Evolutionary conservation across 2,329 filamentous ascomycete species (phyloP).

Genomic region (Calonectria naviculata): DNA sequence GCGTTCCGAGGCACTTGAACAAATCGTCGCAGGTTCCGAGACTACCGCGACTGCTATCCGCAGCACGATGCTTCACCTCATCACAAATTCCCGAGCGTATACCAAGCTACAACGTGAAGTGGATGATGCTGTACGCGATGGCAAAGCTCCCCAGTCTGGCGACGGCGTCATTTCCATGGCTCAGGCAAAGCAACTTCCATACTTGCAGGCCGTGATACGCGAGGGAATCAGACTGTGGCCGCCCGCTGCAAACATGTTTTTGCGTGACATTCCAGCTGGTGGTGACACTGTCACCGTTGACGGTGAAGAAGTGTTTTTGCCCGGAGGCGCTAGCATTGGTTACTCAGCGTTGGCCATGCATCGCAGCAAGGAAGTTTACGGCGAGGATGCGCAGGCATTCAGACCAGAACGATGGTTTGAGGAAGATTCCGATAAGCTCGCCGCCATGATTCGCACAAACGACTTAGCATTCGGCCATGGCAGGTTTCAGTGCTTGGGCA

Average conservation of each 20-base stretch:
- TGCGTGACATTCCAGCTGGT: constrained; percentile 43
- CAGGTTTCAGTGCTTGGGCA: constrained; percentile 51
- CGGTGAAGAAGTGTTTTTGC: constrained; percentile 52
- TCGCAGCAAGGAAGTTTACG: constrained; percentile 45
- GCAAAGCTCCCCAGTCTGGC: constrained; percentile 13
- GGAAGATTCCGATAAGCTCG: constrained; percentile 39
- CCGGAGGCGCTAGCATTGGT: constrained; percentile 44
- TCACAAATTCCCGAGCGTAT: constrained; percentile 60
- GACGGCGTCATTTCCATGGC: constrained; percentile 38
- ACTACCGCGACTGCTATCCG: constrained; percentile 52
- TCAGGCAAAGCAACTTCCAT: constrained; percentile 54
- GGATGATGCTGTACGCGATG: constrained; percentile 55
- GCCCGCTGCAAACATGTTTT: constrained; percentile 51
- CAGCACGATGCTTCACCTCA: constrained; percentile 61
- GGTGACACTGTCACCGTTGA: constrained; percentile 45
- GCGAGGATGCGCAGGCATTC: constrained; percentile 46
- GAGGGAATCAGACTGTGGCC: constrained; percentile 60
- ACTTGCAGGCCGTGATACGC: constrained; percentile 61
- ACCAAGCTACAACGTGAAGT: constrained; percentile 61
- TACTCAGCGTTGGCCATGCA: constrained; percentile 46
- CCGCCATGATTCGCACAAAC: constrained; percentile 46
- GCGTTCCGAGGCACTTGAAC: constrained; percentile 45
- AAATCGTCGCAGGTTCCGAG: constrained; percentile 52
- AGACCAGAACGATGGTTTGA: constrained; percentile 53
- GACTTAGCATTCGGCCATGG: constrained; percentile 53